These are phyloP conservation scores for Eruca vesicaria DNA, from an alignment of 441 rosid species.

Conservation along the genomic window DNA sequence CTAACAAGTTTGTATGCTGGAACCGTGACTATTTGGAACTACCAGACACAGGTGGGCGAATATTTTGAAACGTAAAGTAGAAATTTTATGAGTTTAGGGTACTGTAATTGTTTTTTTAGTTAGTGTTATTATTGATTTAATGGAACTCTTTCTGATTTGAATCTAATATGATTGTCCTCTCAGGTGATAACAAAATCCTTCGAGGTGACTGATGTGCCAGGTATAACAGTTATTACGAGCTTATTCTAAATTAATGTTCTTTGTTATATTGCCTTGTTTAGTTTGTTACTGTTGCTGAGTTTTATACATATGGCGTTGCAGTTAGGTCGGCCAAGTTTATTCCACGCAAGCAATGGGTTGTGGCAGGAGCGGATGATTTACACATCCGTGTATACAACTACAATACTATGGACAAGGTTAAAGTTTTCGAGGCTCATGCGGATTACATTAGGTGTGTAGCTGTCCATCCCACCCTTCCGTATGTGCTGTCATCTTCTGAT, in stretches of 20 bases:
- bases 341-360: slow-evolving; percentile 69
- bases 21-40: slow-evolving; percentile 73
- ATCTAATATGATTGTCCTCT: slow-evolving; percentile 28
- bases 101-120: too few relatives aligned
- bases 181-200: too few relatives aligned
- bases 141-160: slow-evolving; percentile 23
- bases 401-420: slow-evolving; percentile 64
- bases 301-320: slow-evolving; percentile 31
- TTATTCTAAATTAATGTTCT: too few relatives aligned
- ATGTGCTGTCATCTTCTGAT: slow-evolving; percentile 77
- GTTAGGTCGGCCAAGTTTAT: slow-evolving; percentile 81
- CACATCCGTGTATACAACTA: slow-evolving; percentile 68
- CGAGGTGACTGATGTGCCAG: too few relatives aligned
- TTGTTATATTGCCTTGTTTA: slow-evolving; percentile 1
- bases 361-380: slow-evolving; percentile 78
- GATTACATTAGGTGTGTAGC: slow-evolving; percentile 75
- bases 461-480: slow-evolving; percentile 70
- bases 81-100: too few relatives aligned
- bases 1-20: slow-evolving; percentile 79
- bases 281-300: background rate
- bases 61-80: too few relatives aligned
- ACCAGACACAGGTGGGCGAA: slow-evolving; percentile 63
- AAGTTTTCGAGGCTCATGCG: slow-evolving; percentile 78
- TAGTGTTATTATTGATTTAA: too few relatives aligned
- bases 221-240: slow-evolving; percentile 20